phyloP scores from a whole-genome alignment of 495 filamentous ascomycete genomes.

The Penicillium silybi region DNA sequence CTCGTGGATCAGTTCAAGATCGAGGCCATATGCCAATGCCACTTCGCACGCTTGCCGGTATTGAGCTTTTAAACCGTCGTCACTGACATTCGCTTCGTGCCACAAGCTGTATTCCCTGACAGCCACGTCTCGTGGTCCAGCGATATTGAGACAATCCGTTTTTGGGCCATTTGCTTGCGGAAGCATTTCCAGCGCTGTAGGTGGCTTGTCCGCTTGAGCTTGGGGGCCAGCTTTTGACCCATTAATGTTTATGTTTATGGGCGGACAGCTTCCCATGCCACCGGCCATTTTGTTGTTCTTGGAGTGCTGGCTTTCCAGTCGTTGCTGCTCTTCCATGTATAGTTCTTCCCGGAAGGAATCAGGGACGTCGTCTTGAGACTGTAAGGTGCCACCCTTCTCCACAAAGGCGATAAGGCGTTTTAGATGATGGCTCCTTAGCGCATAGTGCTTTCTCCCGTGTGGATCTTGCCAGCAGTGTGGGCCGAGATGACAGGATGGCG shows the following conservation, averaged over 20 bases:
- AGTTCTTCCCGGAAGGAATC: constrained; percentile 13
- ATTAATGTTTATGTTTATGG: constrained; percentile 13
- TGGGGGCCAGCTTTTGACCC: background rate
- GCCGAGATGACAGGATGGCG: constrained; percentile 16
- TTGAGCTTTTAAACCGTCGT: constrained; percentile 11
- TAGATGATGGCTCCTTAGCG: too few relatives aligned
- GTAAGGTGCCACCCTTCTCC: too few relatives aligned
- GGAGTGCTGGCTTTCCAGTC: constrained; percentile 7
- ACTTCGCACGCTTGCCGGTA: constrained; percentile 17
- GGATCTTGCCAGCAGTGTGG: constrained; percentile 28
- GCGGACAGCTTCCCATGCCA: background rate
- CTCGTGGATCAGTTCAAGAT: constrained; percentile 19
- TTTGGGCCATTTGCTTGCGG: background rate
- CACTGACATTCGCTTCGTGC: constrained; percentile 14
- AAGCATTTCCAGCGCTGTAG: too few relatives aligned
- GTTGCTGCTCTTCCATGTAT: constrained; percentile 19
- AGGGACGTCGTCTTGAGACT: too few relatives aligned
- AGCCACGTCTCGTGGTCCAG: constrained; percentile 11
- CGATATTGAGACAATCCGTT: background rate
- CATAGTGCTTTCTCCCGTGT: constrained; percentile 25
- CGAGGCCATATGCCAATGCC: constrained; percentile 13
- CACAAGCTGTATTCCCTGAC: constrained; percentile 19
- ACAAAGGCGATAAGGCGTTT: too few relatives aligned
- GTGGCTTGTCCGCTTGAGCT: too few relatives aligned
- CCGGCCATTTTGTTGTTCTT: background rate